Percentiles rank a stretch among this genome's conserved stretches.
Conservation (phyloP, 176 grass and related monocot species). For the Oryza nivara region DNA sequence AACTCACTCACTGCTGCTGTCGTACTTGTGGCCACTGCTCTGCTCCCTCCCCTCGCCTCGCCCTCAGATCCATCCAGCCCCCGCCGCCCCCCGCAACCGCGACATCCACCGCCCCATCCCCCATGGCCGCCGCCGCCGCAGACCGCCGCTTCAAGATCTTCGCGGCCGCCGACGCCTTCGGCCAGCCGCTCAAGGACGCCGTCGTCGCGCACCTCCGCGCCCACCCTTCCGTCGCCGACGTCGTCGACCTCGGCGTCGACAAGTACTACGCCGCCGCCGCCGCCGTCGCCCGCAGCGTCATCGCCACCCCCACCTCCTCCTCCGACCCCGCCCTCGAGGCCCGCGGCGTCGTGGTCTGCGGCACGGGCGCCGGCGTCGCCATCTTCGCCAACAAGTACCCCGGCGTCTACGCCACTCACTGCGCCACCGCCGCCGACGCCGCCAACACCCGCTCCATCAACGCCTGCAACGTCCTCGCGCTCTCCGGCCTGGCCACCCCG, state of each 20-base stretch:
- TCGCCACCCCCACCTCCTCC: slow-evolving; percentile 37
- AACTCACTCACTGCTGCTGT: too few relatives aligned
- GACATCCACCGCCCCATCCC: not conserved
- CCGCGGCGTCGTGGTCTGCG: slow-evolving; percentile 76
- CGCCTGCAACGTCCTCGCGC: slow-evolving; percentile 88
- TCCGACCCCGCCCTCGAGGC: slow-evolving; percentile 28
- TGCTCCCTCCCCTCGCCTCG: not conserved
- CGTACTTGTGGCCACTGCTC: too few relatives aligned
- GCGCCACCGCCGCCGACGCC: slow-evolving; percentile 68
- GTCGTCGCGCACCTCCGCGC: slow-evolving; percentile 73
- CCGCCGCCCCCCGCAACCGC: not conserved
- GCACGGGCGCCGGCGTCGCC: slow-evolving; percentile 83
- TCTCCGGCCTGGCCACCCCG: slow-evolving; percentile 67
- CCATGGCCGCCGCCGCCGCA: slow-evolving; percentile 14
- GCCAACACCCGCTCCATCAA: slow-evolving; percentile 90
- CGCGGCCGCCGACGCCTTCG: slow-evolving; percentile 74
- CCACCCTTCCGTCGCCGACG: slow-evolving; percentile 53
- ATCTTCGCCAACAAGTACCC: slow-evolving; percentile 99
- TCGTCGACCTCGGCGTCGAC: slow-evolving; percentile 80
- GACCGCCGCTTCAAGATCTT: slow-evolving; percentile 64
- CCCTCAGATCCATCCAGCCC: not conserved
- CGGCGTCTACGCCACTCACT: slow-evolving; percentile 78
- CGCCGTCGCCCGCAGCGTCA: slow-evolving; percentile 58
- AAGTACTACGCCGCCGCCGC: slow-evolving; percentile 90
- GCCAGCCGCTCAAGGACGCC: slow-evolving; percentile 69